Base-by-base conservation (phyloP, 169 alveolate species). In the Cryptosporidium muris region DNA sequence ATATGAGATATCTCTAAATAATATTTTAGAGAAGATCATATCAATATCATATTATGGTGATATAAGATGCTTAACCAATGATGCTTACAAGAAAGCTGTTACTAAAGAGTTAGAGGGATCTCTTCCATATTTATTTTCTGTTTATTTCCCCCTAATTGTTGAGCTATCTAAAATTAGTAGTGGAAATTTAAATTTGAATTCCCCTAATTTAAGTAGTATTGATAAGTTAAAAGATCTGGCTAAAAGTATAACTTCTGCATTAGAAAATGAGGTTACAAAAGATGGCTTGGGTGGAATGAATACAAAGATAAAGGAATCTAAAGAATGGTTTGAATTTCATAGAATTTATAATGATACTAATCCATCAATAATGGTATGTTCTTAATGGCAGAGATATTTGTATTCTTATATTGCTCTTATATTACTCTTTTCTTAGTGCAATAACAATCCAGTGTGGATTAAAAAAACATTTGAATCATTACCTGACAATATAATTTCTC, bases 271-370 rank as follows among this genome's bases (percentile, higher is more conserved):
- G 7, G 25, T 74, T 16, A 34, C n/a, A 16, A 34, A 74, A 1
- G 66, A 74, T 38, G 60, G 63, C 3, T 37, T 74, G 16, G 54
- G 74, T 56, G 85, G 85, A n/a, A 74, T 74, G 85, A 74, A 34
- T 34, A 48, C 34, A 14, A 68, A 60, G 16, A 37, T 74, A 25
- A 12, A 34, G 2, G 45, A 3, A 45, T 45, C 62, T 45, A 38
- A 42, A 34, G 74, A 74, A 37, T 58, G 67, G 85, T 40, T 16
- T 6, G 42, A 8, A 49, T 74, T 74, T 45, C 25, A 40, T 62
- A 58, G 11, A 62, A 40, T 74, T 11, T 74, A 58, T 37, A 25
- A 58, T 37, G 45, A 56, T 11, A 40, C 54, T 12, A 45, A 58
- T 34, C 38, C 60, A 11, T 43, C 16, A 11, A 34, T 74, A 14